These are phyloP conservation scores for Oryza meridionalis DNA, from an alignment of 176 grass and related monocot genomes.

Conservation along the genomic window DNA sequence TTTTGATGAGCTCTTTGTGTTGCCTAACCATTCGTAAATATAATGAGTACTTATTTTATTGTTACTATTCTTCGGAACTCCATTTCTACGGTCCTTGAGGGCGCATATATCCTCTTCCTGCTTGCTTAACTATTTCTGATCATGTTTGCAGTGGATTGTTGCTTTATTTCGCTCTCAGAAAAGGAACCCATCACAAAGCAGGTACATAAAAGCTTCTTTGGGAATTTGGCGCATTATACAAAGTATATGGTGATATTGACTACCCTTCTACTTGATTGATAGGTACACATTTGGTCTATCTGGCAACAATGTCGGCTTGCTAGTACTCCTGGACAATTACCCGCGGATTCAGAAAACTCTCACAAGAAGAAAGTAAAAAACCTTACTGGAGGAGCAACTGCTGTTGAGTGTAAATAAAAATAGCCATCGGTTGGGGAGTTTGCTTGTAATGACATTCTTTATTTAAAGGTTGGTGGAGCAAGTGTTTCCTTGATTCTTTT, in stretches of 20 bases:
- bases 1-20: constrained; percentile 2
- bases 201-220: constrained; percentile 33
- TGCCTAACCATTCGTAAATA: background rate
- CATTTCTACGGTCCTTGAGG: background rate
- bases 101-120: background rate
- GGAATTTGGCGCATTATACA: constrained; percentile 28
- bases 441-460: constrained; percentile 37
- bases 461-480: constrained; percentile 29
- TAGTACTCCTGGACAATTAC: constrained; percentile 81
- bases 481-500: constrained; percentile 57
- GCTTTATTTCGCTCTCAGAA: constrained; percentile 54
- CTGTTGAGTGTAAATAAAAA: constrained; percentile 54
- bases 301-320: constrained; percentile 74
- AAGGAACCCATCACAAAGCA: constrained; percentile 64
- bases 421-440: constrained; percentile 50
- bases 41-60: background rate
- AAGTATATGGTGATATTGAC: constrained; percentile 34
- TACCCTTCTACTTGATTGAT: constrained; percentile 39
- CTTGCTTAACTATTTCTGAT: constrained; percentile 16
- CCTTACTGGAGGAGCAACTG: constrained; percentile 10
- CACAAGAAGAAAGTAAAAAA: constrained; percentile 42
- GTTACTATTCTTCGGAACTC: background rate
- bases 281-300: constrained; percentile 86
- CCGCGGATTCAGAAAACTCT: constrained; percentile 61
- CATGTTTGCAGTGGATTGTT: constrained; percentile 57